phyloP scores from a whole-genome alignment of 1,284 basidiomycete genomes.

The Mycosarcoma mackinlayi region DNA sequence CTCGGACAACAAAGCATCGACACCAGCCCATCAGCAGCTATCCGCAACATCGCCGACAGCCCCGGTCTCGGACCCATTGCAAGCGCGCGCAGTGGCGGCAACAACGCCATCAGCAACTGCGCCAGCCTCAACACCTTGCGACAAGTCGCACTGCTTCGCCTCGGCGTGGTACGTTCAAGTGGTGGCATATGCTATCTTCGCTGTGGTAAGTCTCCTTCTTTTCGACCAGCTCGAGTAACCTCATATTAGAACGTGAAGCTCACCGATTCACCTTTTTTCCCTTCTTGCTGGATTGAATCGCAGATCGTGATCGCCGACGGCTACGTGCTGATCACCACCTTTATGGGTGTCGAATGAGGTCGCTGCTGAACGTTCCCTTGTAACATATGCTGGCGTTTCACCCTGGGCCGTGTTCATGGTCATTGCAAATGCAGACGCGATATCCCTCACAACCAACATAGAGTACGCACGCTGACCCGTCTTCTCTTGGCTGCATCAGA shows the following conservation, averaged over 20 bases:
- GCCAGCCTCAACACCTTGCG: neutral
- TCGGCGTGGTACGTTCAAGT: constrained; percentile 40
- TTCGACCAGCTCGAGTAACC: too few relatives aligned
- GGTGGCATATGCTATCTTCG: constrained; percentile 38
- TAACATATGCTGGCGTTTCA: too few relatives aligned
- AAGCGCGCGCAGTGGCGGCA: neutral
- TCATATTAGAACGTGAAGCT: too few relatives aligned
- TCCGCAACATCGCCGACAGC: neutral
- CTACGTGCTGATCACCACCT: constrained; percentile 49
- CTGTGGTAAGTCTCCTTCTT: constrained; percentile 9
- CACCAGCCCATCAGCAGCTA: neutral
- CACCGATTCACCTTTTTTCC: too few relatives aligned
- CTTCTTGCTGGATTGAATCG: neutral
- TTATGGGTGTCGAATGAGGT: constrained; percentile 14
- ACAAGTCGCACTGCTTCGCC: constrained; percentile 32
- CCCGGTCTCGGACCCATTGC: neutral
- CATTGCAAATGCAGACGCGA: too few relatives aligned
- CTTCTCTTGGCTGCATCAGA: too few relatives aligned
- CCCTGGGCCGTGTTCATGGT: too few relatives aligned
- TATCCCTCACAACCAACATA: neutral
- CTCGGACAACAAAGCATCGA: neutral
- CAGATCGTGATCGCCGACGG: constrained; percentile 46
- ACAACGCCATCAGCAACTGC: neutral
- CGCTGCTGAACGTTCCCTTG: too few relatives aligned
- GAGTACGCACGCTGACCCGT: too few relatives aligned